Evolutionary conservation across 805 yeast species (phyloP).

Genomic region (Metschnikowia lunata): DNA sequence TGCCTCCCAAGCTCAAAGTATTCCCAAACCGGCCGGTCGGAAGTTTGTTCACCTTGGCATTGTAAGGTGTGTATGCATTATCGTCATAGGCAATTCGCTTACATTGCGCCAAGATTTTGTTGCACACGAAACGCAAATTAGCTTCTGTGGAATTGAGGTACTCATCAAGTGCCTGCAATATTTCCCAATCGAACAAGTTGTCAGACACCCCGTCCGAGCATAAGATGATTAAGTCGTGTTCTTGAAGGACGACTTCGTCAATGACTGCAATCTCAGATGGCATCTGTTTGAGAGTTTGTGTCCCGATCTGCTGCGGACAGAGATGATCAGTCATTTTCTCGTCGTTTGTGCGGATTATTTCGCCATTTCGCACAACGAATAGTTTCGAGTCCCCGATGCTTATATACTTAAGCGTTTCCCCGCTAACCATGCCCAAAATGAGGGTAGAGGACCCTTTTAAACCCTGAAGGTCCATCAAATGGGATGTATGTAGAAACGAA

Average conservation of each 20-base stretch:
- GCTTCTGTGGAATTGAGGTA: conserved; percentile 25
- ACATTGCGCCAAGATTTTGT: conserved; percentile 37
- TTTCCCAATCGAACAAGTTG: conserved; percentile 47
- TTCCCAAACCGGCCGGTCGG: conserved; percentile 29
- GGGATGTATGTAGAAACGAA: conserved; percentile 44
- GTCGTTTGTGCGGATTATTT: conserved; percentile 39
- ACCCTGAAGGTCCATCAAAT: conserved; percentile 46
- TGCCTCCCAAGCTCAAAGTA: conserved; percentile 45
- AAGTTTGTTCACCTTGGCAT: conserved; percentile 45
- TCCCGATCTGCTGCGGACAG: conserved; percentile 55
- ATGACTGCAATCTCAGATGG: conserved; percentile 50
- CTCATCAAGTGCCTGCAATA: conserved; percentile 34
- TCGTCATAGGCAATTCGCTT: conserved; percentile 51
- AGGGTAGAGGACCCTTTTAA: conserved; percentile 49
- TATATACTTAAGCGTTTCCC: conserved; percentile 42
- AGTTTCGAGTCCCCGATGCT: conserved; percentile 52
- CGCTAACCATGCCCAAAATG: conserved; percentile 44
- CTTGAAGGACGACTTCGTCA: conserved; percentile 35
- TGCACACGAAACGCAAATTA: conserved; percentile 37
- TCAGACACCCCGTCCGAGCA: conserved; percentile 55
- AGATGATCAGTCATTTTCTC: conserved; percentile 44
- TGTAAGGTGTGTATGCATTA: conserved; percentile 50
- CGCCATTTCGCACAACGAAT: conserved; percentile 45
- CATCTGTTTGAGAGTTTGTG: conserved; percentile 37
- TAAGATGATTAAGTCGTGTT: conserved; percentile 41